These are phyloP conservation scores for Sambucus nigra DNA, from an alignment of 129 eudicot genomes.

Conservation along the genomic window DNA sequence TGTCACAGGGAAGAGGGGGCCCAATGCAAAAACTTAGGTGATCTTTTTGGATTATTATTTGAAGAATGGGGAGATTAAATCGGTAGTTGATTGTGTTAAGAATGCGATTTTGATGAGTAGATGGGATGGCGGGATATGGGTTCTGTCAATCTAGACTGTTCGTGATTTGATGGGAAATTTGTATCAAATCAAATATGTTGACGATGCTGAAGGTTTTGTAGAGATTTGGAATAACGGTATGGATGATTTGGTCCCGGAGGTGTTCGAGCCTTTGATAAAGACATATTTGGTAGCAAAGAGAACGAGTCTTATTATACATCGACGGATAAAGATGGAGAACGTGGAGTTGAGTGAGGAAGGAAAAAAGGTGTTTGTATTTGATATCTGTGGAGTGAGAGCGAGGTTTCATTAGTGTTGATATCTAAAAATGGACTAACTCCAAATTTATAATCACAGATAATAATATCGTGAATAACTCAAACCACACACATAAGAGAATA, in stretches of 20 bases:
- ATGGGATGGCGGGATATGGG: conserved; percentile 61
- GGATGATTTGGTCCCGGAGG: conserved; percentile 44
- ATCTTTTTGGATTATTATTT: conserved; percentile 64
- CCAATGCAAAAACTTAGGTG: conserved; percentile 97
- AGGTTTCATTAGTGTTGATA: conserved; percentile 9
- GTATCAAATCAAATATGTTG: conserved; percentile 60
- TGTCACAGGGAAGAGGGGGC: conserved; percentile 51
- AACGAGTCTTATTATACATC: conserved; percentile 46
- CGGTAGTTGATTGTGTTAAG: conserved; percentile 52
- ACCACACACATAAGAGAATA: no score
- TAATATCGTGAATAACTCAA: no score
- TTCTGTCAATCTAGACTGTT: conserved; percentile 31
- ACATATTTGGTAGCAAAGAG: conserved; percentile 65
- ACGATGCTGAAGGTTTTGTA: conserved; percentile 64
- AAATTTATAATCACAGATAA: no score
- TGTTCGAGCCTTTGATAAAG: conserved; percentile 64
- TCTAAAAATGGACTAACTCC: no score
- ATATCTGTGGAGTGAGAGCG: conserved; percentile 41
- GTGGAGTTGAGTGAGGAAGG: conserved; percentile 78
- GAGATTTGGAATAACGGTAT: conserved; percentile 44
- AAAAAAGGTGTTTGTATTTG: conserved; percentile 48
- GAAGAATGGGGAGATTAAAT: conserved; percentile 44
- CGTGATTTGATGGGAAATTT: conserved; percentile 49
- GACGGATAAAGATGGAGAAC: conserved; percentile 84
- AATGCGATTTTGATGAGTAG: conserved; percentile 52